Conservation (phyloP, 164 flowering plant genomes). For the Stephania japonica region DNA sequence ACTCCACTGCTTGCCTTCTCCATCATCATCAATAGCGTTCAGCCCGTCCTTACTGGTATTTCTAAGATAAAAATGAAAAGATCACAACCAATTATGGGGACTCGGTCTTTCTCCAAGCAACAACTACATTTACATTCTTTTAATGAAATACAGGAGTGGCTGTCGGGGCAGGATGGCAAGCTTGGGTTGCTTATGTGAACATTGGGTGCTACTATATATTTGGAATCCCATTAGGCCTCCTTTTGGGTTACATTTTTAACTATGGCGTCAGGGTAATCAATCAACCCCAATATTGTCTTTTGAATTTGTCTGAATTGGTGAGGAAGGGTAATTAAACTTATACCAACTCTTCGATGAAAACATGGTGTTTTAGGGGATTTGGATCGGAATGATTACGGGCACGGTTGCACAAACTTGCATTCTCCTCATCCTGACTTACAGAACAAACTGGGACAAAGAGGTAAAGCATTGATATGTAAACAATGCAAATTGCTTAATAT, state of each 20-base stretch:
- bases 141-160: slow-evolving; percentile 46
- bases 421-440: slow-evolving; percentile 35
- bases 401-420: slow-evolving; percentile 36
- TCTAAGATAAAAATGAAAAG: neutral
- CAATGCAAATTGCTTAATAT: neutral
- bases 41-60: slow-evolving; percentile 56
- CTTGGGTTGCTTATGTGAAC: slow-evolving; percentile 50
- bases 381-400: slow-evolving; percentile 60
- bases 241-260: slow-evolving; percentile 34
- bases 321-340: neutral
- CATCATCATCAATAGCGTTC: slow-evolving; percentile 42
- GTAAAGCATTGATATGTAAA: slow-evolving; percentile 17
- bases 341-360: neutral
- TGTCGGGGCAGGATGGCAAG: slow-evolving; percentile 73
- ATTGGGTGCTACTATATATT: slow-evolving; percentile 51
- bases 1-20: slow-evolving; percentile 39
- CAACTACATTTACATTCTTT: neutral
- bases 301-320: neutral
- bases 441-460: slow-evolving; percentile 59
- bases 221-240: slow-evolving; percentile 58
- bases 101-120: neutral
- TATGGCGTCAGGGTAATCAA: slow-evolving; percentile 43
- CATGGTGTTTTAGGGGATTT: slow-evolving; percentile 46
- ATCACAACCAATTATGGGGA: neutral
- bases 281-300: neutral